These are phyloP conservation scores for Vitis rotundifolia DNA, from an alignment of 164 flowering plant genomes.

Conservation along the genomic window DNA sequence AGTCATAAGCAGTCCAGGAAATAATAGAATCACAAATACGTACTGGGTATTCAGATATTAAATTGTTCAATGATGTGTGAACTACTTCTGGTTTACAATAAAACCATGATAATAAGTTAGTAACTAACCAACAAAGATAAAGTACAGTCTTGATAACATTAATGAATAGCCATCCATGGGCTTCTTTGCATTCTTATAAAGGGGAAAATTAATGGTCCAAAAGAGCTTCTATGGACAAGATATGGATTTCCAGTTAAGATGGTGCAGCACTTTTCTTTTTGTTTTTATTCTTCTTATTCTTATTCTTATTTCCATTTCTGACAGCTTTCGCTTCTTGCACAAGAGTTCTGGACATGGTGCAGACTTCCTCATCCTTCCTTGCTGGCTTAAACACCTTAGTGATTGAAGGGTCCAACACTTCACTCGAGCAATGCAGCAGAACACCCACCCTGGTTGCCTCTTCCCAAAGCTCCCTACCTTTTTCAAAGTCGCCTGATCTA, in stretches of 20 bases:
- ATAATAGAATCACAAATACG: no score
- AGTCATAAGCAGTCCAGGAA: no score
- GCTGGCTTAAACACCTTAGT: constrained; percentile 57
- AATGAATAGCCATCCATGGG: no score
- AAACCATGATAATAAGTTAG: no score
- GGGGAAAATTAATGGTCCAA: no score
- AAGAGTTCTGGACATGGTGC: neutral
- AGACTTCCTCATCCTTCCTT: constrained; percentile 33
- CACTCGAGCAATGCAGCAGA: constrained; percentile 48
- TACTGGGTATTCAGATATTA: no score
- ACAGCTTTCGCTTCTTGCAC: neutral
- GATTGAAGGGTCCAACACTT: constrained; percentile 57
- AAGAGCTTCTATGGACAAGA: no score
- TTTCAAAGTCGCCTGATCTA: constrained; percentile 63
- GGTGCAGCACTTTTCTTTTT: constrained; percentile 8
- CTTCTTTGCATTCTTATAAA: no score
- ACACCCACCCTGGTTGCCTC: constrained; percentile 60
- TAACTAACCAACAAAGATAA: no score
- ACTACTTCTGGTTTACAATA: no score
- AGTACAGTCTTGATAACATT: no score
- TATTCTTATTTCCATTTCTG: constrained; percentile 4
- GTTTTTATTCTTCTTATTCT: constrained; percentile 2
- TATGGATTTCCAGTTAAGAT: neutral
- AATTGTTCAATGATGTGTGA: no score
- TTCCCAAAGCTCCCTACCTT: constrained; percentile 74